Conservation (phyloP, 306 rosid genomes). For the Vicia villosa region DNA sequence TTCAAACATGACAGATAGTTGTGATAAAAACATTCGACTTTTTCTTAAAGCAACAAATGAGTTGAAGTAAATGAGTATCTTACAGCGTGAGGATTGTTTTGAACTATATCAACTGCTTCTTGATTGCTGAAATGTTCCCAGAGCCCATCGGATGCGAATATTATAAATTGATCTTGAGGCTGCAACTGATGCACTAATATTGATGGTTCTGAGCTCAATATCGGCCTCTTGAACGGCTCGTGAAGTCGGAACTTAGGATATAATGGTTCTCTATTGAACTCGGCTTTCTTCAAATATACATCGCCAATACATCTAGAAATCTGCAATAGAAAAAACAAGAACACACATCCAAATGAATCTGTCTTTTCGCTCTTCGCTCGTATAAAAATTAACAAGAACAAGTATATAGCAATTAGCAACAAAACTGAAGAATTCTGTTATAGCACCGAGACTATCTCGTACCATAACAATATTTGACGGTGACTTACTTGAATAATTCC, state of each 20-base stretch:
- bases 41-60: not conserved
- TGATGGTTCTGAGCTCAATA: conserved; percentile 84
- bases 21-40: not conserved
- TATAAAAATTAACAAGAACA: not conserved
- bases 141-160: conserved; percentile 93
- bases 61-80: conserved; percentile 35
- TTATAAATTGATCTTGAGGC: conserved; percentile 75
- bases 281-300: conserved; percentile 78
- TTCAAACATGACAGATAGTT: not conserved
- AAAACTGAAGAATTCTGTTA: not conserved
- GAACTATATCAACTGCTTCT: conserved; percentile 93
- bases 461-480: not conserved
- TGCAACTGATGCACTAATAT: conserved; percentile 66
- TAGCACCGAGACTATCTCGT: not conserved
- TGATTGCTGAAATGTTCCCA: conserved; percentile 97
- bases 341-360: not conserved
- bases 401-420: not conserved
- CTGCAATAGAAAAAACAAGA: conserved; percentile 44
- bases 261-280: conserved; percentile 88
- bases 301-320: conserved; percentile 92
- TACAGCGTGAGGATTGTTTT: conserved; percentile 68
- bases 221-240: conserved; percentile 64
- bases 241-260: conserved; percentile 79
- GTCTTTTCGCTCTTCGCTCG: not conserved
- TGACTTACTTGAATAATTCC: conserved; percentile 77